Evolutionary conservation across 768 basidiomycete species (phyloP), one percentile per base, ranked within the genome.

Genomic region (Mycena maculata): DNA sequence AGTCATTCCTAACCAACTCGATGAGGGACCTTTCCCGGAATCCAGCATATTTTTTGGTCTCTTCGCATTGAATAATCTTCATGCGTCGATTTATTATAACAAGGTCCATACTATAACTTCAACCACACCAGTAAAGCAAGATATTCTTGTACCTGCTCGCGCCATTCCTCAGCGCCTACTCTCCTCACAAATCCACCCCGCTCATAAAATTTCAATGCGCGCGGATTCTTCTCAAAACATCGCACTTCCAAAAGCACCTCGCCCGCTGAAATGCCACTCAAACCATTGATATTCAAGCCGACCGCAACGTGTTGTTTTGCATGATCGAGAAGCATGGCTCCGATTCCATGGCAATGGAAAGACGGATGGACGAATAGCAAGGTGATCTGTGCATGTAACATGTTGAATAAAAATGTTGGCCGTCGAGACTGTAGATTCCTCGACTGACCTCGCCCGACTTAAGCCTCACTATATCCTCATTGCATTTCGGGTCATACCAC

Each of bases 401-500:
- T n/a, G 5, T 23, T 13, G 13, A 36, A 13, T 36, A 30, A 36
- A n/a, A n/a, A 45, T 16, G 23, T 59, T 36, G 23, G 20, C 18
- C 38, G 8, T 38, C 30, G 11, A 39, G 13, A 13, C n/a, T 52
- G 33, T 16, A 33, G 20, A 10, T 1, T n/a, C 38, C 1, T 27
- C 41, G 27, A 20, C 44, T 48, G 18, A 59, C 64, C 56, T 65
- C 64, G 23, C 64, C 64, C n/a, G 64, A 57, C 31, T 53, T 48
- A 23, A 52, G 53, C 16, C 44, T n/a, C n/a, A n/a, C 54, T 38
- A 15, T 23, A 6, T 58, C 48, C 3, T 28, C 56, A 18, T 20
- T 44, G 36, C 53, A 30, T 23, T 33, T 28, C 25, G 64, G 64
- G 15, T 31, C 64, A 22, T 65, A 52, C 64, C 64, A 65, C 11